These are phyloP conservation scores for Boletus insuetus DNA, from an alignment of 768 basidiomycete genomes.

Conservation along the genomic window DNA sequence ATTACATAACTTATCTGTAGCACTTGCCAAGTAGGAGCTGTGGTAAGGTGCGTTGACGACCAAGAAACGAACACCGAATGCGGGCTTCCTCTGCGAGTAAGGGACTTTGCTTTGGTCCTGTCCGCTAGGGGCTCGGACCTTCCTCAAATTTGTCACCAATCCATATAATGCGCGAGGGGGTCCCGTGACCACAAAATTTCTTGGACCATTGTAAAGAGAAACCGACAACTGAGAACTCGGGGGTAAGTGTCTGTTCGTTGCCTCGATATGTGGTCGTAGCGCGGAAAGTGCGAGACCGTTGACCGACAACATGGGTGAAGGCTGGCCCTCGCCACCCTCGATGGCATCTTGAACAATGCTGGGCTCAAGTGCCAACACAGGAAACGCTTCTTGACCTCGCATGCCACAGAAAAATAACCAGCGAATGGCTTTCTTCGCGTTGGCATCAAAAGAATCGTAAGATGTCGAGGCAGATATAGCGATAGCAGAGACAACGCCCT, in stretches of 20 bases:
- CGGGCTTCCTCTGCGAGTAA: slow-evolving; percentile 92
- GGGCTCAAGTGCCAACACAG: slow-evolving; percentile 86
- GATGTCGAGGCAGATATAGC: slow-evolving; percentile 78
- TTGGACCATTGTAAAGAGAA: slow-evolving; percentile 91
- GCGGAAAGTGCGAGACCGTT: slow-evolving; percentile 75
- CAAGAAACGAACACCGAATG: slow-evolving; percentile 90
- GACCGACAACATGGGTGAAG: slow-evolving; percentile 91
- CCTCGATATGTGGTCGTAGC: slow-evolving; percentile 75
- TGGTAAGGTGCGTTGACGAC: slow-evolving; percentile 97
- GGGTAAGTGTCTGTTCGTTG: slow-evolving; percentile 86
- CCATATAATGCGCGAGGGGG: slow-evolving; percentile 91
- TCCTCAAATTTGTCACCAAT: slow-evolving; percentile 86
- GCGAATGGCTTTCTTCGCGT: slow-evolving; percentile 79
- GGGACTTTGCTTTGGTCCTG: slow-evolving; percentile 93
- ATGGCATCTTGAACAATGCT: slow-evolving; percentile 82
- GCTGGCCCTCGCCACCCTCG: slow-evolving; percentile 90
- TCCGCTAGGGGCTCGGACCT: slow-evolving; percentile 82
- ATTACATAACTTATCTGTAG: slow-evolving; percentile 70
- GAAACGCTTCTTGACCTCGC: slow-evolving; percentile 93
- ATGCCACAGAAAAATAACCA: slow-evolving; percentile 95
- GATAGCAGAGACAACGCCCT: slow-evolving; percentile 94
- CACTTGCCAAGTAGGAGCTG: slow-evolving; percentile 76
- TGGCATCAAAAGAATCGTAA: slow-evolving; percentile 69
- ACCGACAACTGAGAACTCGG: slow-evolving; percentile 75
- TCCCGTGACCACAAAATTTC: slow-evolving; percentile 90